These are phyloP conservation scores for Nannizziopsis barbatae DNA, from an alignment of 2,329 filamentous ascomycete genomes.

Conservation along the genomic window DNA sequence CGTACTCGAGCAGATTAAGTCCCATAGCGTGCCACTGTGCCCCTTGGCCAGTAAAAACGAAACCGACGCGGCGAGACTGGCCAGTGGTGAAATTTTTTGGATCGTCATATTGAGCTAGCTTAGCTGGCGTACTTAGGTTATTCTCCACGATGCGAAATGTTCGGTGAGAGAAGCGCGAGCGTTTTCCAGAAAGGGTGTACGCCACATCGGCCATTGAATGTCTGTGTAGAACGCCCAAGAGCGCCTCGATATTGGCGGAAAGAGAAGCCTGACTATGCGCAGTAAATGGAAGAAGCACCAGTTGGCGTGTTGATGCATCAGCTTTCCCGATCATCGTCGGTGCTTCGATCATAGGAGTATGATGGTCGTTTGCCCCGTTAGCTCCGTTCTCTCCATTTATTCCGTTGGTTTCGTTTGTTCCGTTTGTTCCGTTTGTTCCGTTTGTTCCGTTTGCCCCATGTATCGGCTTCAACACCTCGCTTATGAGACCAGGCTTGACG, in stretches of 20 bases:
- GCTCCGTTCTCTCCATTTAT: background rate
- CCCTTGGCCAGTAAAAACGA: conserved; percentile 18
- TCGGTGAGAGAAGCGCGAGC: background rate
- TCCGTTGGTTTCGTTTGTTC: too few relatives aligned
- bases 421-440: too few relatives aligned
- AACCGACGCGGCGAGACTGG: background rate
- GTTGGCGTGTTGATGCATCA: conserved; percentile 14
- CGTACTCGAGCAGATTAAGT: conserved; percentile 10
- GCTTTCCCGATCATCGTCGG: background rate
- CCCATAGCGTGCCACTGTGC: conserved; percentile 17
- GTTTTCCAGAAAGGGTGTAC: background rate
- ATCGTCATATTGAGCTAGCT: too few relatives aligned
- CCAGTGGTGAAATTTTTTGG: too few relatives aligned
- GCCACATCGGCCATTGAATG: conserved; percentile 1
- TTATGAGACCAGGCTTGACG: conserved; percentile 1
- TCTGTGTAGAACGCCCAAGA: background rate
- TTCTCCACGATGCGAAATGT: conserved; percentile 1
- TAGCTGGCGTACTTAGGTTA: background rate
- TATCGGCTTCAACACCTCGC: background rate
- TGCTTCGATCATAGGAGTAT: background rate
- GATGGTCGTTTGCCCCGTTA: background rate
- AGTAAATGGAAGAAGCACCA: conserved; percentile 19
- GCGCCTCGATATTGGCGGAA: conserved; percentile 13
- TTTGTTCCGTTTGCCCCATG: too few relatives aligned
- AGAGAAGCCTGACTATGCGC: conserved; percentile 18